Evolutionary conservation across 1,139 yeast species (phyloP).

Genomic region (Meyerozyma athensensis): DNA sequence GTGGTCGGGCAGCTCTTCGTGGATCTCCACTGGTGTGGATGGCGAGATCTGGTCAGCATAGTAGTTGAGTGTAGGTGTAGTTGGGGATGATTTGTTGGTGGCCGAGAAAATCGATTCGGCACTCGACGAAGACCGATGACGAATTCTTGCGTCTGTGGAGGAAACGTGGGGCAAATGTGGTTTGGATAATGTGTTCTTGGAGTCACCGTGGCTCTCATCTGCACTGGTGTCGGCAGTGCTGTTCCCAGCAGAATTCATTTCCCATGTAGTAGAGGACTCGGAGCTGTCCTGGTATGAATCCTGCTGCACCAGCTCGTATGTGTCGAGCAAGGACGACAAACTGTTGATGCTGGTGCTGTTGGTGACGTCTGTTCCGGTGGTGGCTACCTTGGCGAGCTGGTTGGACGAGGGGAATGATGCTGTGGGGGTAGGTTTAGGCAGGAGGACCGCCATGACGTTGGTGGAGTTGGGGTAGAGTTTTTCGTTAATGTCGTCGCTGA

Average conservation of each 20-base stretch:
- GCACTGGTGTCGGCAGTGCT: constrained; percentile 4
- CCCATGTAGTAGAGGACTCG: constrained; percentile 1
- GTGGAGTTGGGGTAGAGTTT: constrained; percentile 2
- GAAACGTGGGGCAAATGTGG: not conserved
- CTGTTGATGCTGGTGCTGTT: constrained; percentile 3
- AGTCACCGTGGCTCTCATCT: not conserved
- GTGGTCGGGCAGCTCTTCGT: not conserved
- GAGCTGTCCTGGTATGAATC: constrained; percentile 1
- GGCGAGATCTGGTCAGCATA: constrained; percentile 1
- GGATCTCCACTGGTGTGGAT: constrained; percentile 1
- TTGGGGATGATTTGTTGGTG: not conserved
- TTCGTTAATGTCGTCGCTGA: constrained; percentile 4
- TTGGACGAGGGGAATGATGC: not conserved
- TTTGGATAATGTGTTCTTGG: not conserved
- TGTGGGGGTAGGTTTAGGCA: not conserved
- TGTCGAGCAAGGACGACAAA: constrained; percentile 2
- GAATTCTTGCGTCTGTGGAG: not conserved
- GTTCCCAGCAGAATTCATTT: constrained; percentile 1
- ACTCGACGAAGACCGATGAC: constrained; percentile 1
- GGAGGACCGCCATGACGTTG: constrained; percentile 3
- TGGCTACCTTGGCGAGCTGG: not conserved
- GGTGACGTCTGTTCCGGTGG: not conserved
- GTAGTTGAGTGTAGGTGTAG: constrained; percentile 2
- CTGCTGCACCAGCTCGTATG: constrained; percentile 1
- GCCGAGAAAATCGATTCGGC: constrained; percentile 3